A percentile compares a stretch with the other conserved stretches of the same genome.
These are phyloP conservation scores for Neurospora sp. DNA, from an alignment of 495 filamentous ascomycete genomes.

Conservation along the genomic window DNA sequence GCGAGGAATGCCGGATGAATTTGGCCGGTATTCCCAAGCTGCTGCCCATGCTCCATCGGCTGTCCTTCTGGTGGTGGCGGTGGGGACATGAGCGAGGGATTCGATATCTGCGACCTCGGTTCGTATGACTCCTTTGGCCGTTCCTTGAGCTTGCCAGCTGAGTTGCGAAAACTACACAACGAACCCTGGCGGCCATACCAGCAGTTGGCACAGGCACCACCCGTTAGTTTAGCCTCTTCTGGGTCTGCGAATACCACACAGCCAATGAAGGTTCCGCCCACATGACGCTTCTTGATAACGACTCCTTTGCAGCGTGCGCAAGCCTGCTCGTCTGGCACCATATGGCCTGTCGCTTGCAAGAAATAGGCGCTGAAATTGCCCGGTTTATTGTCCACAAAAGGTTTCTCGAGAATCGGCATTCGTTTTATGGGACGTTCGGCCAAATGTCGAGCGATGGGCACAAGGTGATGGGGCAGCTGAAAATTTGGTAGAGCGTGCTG, in stretches of 20 bases:
- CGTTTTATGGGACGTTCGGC: background rate
- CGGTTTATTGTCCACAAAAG: constrained; percentile 2
- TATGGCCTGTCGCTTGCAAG: constrained; percentile 12
- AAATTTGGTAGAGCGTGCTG: background rate
- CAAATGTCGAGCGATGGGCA: background rate
- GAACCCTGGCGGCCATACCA: constrained; percentile 15
- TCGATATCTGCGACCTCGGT: background rate
- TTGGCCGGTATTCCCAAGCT: background rate
- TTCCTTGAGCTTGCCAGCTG: background rate
- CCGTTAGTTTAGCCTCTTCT: background rate
- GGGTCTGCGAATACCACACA: constrained; percentile 8
- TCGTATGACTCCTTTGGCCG: background rate
- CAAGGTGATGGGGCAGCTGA: no score
- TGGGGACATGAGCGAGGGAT: background rate
- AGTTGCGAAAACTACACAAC: constrained; percentile 7
- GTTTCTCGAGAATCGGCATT: background rate
- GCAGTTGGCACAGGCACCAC: constrained; percentile 16
- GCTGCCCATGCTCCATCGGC: background rate
- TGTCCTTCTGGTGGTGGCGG: background rate
- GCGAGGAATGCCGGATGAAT: background rate
- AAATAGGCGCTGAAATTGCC: constrained; percentile 10
- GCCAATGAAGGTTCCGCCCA: background rate
- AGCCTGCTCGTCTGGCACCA: background rate
- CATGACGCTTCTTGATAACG: background rate
- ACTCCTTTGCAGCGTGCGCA: constrained; percentile 10